Conservation (phyloP, 2,329 filamentous ascomycete genomes). For the Epichloe sibirici region DNA sequence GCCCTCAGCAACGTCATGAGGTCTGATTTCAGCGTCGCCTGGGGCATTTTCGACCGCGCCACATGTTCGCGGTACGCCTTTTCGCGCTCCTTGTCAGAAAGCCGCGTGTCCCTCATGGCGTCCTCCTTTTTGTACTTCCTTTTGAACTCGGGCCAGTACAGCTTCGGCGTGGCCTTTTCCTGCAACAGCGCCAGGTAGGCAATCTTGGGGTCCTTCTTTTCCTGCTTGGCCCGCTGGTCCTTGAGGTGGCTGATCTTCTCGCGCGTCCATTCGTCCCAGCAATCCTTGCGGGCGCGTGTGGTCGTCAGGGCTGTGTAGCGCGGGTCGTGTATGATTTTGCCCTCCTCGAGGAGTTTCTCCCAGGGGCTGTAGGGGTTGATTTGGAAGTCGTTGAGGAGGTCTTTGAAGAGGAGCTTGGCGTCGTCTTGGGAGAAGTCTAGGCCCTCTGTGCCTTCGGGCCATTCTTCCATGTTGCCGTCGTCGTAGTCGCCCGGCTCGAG, state of each 20-base stretch:
- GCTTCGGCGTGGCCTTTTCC: constrained; percentile 71
- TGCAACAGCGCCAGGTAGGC: constrained; percentile 74
- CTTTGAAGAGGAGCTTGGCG: constrained; percentile 65
- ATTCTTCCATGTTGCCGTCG: constrained; percentile 46
- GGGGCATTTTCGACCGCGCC: constrained; percentile 51
- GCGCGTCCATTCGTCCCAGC: constrained; percentile 73
- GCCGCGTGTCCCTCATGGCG: constrained; percentile 61
- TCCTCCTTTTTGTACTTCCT: constrained; percentile 76
- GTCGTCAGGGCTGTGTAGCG: constrained; percentile 76
- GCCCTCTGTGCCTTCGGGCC: constrained; percentile 61
- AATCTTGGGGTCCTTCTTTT: constrained; percentile 72
- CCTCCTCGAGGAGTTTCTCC: constrained; percentile 80
- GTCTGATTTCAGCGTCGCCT: constrained; percentile 56
- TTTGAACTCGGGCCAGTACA: constrained; percentile 97
- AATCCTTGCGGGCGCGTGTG: constrained; percentile 70
- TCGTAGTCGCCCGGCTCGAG: constrained; percentile 68
- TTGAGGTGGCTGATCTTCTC: constrained; percentile 63
- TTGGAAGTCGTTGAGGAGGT: constrained; percentile 69
- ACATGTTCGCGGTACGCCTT: constrained; percentile 69
- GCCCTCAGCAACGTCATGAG: constrained; percentile 52
- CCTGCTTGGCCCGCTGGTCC: constrained; percentile 59
- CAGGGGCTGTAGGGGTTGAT: constrained; percentile 85
- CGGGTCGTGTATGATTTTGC: constrained; percentile 68
- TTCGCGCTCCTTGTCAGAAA: constrained; percentile 67
- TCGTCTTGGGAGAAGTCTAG: constrained; percentile 63